Evolutionary conservation across 2,329 filamentous ascomycete species (phyloP), one percentile per base, ranked within the genome.

Genomic region (Atkinsonella texensis): DNA sequence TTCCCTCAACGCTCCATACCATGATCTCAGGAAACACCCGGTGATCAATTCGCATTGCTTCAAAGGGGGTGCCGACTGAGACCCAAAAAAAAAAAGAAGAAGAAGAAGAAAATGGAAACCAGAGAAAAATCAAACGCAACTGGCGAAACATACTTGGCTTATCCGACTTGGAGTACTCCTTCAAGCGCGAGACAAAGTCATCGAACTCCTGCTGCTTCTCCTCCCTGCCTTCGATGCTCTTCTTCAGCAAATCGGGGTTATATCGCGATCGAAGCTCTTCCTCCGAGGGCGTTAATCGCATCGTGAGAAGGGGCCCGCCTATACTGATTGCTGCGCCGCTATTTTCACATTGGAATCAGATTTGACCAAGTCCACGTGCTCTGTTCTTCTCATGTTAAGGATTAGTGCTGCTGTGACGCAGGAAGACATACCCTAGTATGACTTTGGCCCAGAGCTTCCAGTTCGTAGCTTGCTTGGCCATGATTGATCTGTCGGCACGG

Each of bases 181-280:
- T 96, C 64, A 98, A 69, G 60, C 84, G 82, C 47, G 64, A 77
- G 31, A 96, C 86, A 63, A 95, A 97, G 52, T 89, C 79, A 63
- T 96, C 87, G 60, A 95, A 95, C 53, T 96, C 89, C 68, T 90
- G 78, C 63, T 93, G 81, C 54, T 80, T 79, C 65, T 85, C 81
- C 53, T 84, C 76, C 17, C 89, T 80, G 53, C 83, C 80, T 67
- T 90, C 89, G n/a, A 95, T 72, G 55, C 87, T 89, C 63, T 86
- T 81, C 67, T 87, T 87, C 65, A 93, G 87, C n/a, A 98, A 78
- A 35, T 97, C 93, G 0, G 91, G 91, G 68, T 91, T 97, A 73
- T 97, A 97, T 68, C 78, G 82, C 72, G 88, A 76, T 74, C 94
- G 89, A 42, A 98, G 77, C 71, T 97, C 89, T 68, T 96, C 93